Conservation (phyloP, 1,284 basidiomycete species). For the Trichosporon sp. region DNA sequence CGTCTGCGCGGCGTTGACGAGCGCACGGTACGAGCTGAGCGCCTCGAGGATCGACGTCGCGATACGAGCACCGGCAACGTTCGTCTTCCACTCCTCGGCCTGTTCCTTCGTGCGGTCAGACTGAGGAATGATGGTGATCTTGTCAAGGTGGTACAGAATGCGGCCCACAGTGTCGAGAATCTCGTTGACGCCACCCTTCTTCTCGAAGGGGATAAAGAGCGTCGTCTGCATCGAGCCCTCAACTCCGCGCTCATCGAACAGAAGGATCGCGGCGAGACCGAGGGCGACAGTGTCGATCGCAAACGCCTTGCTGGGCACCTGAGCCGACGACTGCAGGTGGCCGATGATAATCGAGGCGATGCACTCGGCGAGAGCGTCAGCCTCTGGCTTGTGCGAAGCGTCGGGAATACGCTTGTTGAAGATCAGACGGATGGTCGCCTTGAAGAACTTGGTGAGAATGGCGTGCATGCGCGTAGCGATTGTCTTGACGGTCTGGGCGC, state of each 20-base stretch:
- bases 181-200: constrained; percentile 70
- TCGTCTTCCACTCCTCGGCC: constrained; percentile 60
- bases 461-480: constrained; percentile 77
- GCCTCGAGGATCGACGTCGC: constrained; percentile 76
- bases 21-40: constrained; percentile 74
- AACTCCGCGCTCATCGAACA: constrained; percentile 80
- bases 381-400: constrained; percentile 73
- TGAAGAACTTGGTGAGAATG: constrained; percentile 80
- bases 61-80: constrained; percentile 24
- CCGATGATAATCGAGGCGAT: constrained; percentile 74
- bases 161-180: constrained; percentile 66
- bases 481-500: constrained; percentile 61
- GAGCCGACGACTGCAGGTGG: constrained; percentile 62
- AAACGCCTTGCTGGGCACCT: constrained; percentile 34
- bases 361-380: constrained; percentile 67
- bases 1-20: constrained; percentile 86
- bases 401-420: constrained; percentile 75
- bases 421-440: constrained; percentile 86
- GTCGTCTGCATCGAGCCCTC: constrained; percentile 79
- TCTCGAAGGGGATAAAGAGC: constrained; percentile 73
- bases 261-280: constrained; percentile 69
- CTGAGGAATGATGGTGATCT: constrained; percentile 55
- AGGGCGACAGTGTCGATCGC: constrained; percentile 70
- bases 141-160: constrained; percentile 64
- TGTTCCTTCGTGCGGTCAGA: constrained; percentile 65